Evolutionary conservation across 169 alveolate species (phyloP).

Genomic region (Plasmodium inui): DNA sequence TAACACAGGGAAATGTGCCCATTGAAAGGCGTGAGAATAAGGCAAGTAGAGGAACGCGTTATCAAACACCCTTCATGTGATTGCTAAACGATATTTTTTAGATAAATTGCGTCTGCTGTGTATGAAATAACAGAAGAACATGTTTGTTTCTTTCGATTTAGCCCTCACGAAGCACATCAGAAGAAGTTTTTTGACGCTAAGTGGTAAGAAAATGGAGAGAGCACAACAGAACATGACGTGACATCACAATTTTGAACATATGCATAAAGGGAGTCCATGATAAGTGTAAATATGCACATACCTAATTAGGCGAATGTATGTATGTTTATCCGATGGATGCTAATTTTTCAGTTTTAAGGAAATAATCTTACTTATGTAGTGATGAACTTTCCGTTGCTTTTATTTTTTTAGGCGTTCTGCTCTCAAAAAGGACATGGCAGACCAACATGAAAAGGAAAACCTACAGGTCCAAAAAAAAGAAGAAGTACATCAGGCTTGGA

Average conservation of each 20-base stretch:
- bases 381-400: constrained; percentile 8
- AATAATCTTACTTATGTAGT: not conserved
- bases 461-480: constrained; percentile 77
- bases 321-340: not conserved
- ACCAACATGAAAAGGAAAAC: constrained; percentile 84
- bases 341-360: not conserved
- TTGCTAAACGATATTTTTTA: not conserved
- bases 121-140: not conserved
- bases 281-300: not conserved
- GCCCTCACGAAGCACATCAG: not conserved
- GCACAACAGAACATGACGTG: not conserved
- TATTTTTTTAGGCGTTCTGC: constrained; percentile 36
- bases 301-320: not conserved
- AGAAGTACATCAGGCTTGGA: constrained; percentile 81
- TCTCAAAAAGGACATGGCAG: constrained; percentile 80
- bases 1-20: not conserved
- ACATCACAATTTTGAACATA: not conserved
- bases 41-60: not conserved
- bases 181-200: not conserved
- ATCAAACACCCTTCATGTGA: not conserved
- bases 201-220: not conserved
- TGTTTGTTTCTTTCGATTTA: not conserved
- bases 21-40: not conserved
- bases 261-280: not conserved
- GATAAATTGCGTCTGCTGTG: not conserved